A percentile compares a stretch with the other conserved stretches of the same genome.
These are phyloP conservation scores for Spiraea crenata DNA, from an alignment of 331 rosid genomes.

Conservation along the genomic window DNA sequence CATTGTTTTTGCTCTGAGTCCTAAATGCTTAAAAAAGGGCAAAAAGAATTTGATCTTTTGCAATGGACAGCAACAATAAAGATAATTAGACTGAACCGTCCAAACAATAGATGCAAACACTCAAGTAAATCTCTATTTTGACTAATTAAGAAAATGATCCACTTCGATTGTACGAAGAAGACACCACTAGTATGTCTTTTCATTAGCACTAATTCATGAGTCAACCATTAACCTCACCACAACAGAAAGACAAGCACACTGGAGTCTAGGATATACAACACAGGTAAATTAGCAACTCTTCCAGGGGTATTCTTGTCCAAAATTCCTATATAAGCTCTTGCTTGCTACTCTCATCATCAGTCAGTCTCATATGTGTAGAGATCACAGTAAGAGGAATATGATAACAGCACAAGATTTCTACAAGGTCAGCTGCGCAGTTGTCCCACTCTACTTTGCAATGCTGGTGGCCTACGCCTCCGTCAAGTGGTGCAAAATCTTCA, in stretches of 20 bases:
- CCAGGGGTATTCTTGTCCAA: constrained; percentile 42
- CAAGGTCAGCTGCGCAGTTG: constrained; percentile 75
- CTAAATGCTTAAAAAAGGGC: no score
- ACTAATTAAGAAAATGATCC: no score
- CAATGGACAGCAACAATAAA: no score
- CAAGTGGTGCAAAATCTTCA: constrained; percentile 64
- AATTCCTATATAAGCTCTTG: constrained; percentile 24
- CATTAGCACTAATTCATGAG: no score
- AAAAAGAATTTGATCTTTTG: no score
- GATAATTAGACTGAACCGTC: no score
- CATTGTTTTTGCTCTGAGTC: no score
- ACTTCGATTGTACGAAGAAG: no score
- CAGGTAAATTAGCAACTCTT: constrained; percentile 20
- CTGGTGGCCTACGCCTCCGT: constrained; percentile 49
- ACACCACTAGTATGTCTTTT: no score
- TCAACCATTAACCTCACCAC: no score
- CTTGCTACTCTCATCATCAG: background rate
- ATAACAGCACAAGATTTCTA: constrained; percentile 57
- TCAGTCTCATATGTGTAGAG: background rate
- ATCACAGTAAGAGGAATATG: constrained; percentile 28
- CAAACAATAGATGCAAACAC: no score
- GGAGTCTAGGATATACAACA: background rate
- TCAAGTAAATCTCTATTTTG: no score
- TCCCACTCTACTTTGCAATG: constrained; percentile 62
- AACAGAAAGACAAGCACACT: background rate